These are phyloP conservation scores for Rhizopogon salebrosus DNA, from an alignment of 768 basidiomycete genomes.

Conservation along the genomic window DNA sequence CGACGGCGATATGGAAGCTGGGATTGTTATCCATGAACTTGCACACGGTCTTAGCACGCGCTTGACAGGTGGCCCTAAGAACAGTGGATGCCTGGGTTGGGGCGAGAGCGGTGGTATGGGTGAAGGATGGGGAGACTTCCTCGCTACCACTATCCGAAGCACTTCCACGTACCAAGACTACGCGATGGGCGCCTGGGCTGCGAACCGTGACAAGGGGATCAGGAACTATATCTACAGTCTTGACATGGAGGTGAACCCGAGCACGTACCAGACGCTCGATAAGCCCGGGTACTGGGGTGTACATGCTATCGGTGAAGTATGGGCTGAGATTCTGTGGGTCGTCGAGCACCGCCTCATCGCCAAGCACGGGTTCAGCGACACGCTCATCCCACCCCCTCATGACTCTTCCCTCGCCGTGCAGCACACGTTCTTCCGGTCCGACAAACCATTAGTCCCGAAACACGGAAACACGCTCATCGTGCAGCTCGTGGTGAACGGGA, in stretches of 20 bases:
- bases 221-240: constrained; percentile 87
- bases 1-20: constrained; percentile 94
- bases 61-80: constrained; percentile 87
- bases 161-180: constrained; percentile 69
- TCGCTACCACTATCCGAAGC: constrained; percentile 85
- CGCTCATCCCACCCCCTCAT: constrained; percentile 77
- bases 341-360: constrained; percentile 67
- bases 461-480: constrained; percentile 86
- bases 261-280: constrained; percentile 92
- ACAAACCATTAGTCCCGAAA: constrained; percentile 67
- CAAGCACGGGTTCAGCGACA: constrained; percentile 77
- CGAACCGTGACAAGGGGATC: constrained; percentile 71
- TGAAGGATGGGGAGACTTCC: constrained; percentile 94
- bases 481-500: constrained; percentile 83
- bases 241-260: constrained; percentile 75
- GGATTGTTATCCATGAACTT: constrained; percentile 92
- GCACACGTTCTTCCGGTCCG: constrained; percentile 61
- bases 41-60: constrained; percentile 90
- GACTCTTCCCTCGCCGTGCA: constrained; percentile 53
- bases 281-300: constrained; percentile 93
- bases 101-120: constrained; percentile 98
- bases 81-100: constrained; percentile 93
- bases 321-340: constrained; percentile 90
- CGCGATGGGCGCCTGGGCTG: constrained; percentile 94
- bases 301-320: constrained; percentile 89